Evolutionary conservation across 192 early-diverging fungal genomes (phyloP).

Genomic region (Linnemannia elongata): DNA sequence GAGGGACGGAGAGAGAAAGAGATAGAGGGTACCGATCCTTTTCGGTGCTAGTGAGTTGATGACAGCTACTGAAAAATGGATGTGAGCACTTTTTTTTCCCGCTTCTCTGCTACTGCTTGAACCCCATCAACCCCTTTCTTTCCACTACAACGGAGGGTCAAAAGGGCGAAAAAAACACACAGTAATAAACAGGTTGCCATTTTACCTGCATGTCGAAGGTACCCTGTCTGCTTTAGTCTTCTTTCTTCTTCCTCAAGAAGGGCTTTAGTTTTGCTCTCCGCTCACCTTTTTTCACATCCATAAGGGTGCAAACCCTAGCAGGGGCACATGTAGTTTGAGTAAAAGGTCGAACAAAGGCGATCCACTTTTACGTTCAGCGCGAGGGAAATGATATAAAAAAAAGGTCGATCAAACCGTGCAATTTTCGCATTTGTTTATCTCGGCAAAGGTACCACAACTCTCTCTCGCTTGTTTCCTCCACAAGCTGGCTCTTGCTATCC

Average conservation of each 20-base stretch:
- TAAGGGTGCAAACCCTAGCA: neutral
- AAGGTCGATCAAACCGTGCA: neutral
- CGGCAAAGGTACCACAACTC: neutral
- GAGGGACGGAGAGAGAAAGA: neutral
- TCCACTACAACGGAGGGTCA: neutral
- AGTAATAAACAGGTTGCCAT: neutral
- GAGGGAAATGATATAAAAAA: neutral
- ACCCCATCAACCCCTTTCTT: neutral
- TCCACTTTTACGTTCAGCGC: neutral
- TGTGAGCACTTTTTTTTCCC: neutral
- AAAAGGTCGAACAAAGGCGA: neutral
- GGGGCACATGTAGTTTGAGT: neutral
- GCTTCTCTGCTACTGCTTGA: neutral
- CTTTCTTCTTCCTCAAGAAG: neutral
- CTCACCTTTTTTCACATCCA: neutral
- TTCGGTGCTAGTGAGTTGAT: neutral
- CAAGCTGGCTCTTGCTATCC: neutral
- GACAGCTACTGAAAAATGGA: neutral
- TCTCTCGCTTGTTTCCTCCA: neutral
- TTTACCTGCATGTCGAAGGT: neutral
- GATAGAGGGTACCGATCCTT: neutral
- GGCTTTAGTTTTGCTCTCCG: conserved; percentile 13
- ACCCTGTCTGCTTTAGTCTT: neutral
- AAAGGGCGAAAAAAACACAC: conserved; percentile 7
- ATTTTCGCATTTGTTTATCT: neutral